Evolutionary conservation across 306 rosid species (phyloP).

Genomic region (Dicorynia guianensis): DNA sequence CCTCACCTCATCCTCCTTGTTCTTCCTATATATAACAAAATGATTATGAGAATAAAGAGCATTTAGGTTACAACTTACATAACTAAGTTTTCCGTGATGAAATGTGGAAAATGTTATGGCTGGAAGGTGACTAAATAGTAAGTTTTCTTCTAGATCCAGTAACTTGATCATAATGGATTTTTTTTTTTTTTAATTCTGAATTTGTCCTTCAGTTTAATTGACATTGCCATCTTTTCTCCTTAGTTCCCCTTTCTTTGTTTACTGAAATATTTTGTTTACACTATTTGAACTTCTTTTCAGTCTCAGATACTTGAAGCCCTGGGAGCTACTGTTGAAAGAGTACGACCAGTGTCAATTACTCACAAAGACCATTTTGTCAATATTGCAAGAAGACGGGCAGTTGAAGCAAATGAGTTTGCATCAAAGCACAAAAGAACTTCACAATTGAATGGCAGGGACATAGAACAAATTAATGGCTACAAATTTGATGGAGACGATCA

Average conservation of each 20-base stretch:
- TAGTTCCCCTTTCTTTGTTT: constrained; percentile 6
- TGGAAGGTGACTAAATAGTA: constrained; percentile 1
- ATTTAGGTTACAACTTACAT: neutral
- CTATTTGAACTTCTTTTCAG: constrained; percentile 48
- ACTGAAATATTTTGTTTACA: neutral
- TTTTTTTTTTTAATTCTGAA: neutral
- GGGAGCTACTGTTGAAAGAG: constrained; percentile 93
- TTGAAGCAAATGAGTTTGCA: constrained; percentile 76
- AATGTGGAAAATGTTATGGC: constrained; percentile 12
- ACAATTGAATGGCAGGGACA: constrained; percentile 43
- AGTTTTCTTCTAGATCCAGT: neutral
- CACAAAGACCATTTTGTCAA: constrained; percentile 90
- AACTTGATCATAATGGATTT: neutral
- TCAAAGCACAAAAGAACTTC: constrained; percentile 42
- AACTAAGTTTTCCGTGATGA: neutral
- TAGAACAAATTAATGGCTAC: constrained; percentile 49
- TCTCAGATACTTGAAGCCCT: constrained; percentile 85
- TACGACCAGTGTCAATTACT: constrained; percentile 90
- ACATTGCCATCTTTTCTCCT: constrained; percentile 3
- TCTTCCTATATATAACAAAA: neutral
- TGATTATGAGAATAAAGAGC: neutral
- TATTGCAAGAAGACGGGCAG: constrained; percentile 79
- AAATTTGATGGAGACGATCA: constrained; percentile 44
- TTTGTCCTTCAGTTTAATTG: neutral
- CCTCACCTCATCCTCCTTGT: neutral